These are phyloP conservation scores for Yarrowia bubula DNA, from an alignment of 805 yeast genomes.

Conservation along the genomic window DNA sequence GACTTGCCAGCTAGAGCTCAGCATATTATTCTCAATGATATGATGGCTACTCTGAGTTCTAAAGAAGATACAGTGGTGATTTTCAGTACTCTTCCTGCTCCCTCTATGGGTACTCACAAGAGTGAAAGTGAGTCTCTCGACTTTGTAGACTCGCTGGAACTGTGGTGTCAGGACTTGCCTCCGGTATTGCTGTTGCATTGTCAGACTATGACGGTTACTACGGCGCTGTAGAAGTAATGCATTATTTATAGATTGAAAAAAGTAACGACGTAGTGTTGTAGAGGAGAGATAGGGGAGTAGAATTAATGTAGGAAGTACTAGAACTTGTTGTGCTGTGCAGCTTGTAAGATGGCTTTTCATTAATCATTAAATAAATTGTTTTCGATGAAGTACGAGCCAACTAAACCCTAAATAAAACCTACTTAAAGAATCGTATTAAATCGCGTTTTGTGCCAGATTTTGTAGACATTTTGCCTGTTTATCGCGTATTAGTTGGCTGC, in stretches of 20 bases:
- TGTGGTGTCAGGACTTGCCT: slow-evolving; percentile 81
- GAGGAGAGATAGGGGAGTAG: too few relatives aligned
- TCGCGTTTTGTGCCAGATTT: too few relatives aligned
- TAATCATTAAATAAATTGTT: too few relatives aligned
- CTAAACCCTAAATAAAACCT: too few relatives aligned
- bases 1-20: slow-evolving; percentile 92
- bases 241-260: background rate
- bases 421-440: too few relatives aligned
- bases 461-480: too few relatives aligned
- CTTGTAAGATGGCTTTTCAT: too few relatives aligned
- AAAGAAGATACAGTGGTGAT: slow-evolving; percentile 61
- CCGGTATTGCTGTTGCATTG: slow-evolving; percentile 83
- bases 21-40: slow-evolving; percentile 80
- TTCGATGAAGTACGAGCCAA: too few relatives aligned
- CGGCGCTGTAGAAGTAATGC: slow-evolving; percentile 58
- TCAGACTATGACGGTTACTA: slow-evolving; percentile 93
- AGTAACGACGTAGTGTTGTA: too few relatives aligned
- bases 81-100: slow-evolving; percentile 88
- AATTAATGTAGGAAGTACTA: too few relatives aligned
- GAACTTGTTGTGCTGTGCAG: too few relatives aligned
- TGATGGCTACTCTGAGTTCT: slow-evolving; percentile 66
- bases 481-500: too few relatives aligned
- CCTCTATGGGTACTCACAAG: slow-evolving; percentile 75
- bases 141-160: slow-evolving; percentile 69
- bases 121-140: slow-evolving; percentile 66